phyloP scores from a whole-genome alignment of 2,329 filamentous ascomycete genomes.

The Phyllosticta citribraziliensis region DNA sequence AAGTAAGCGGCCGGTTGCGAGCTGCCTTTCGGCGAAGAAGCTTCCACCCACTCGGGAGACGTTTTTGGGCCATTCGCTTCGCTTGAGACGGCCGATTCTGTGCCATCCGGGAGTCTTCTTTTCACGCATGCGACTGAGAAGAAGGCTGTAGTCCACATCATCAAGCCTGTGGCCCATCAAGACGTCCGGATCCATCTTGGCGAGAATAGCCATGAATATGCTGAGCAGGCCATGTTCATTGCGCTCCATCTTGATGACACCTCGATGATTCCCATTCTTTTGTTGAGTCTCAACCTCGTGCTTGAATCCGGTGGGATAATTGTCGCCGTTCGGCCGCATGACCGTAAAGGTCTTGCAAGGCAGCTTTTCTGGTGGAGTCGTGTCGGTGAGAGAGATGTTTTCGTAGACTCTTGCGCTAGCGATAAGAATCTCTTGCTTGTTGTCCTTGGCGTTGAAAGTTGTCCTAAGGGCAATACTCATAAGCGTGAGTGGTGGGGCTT shows the following conservation, averaged over 20 bases:
- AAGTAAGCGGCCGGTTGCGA: slow-evolving; percentile 79
- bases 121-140: slow-evolving; percentile 77
- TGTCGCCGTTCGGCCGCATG: slow-evolving; percentile 66
- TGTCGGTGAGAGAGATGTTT: slow-evolving; percentile 77
- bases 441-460: slow-evolving; percentile 78
- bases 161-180: slow-evolving; percentile 93
- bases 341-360: slow-evolving; percentile 86
- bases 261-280: slow-evolving; percentile 48
- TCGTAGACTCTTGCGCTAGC: slow-evolving; percentile 91
- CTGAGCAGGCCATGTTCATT: slow-evolving; percentile 77
- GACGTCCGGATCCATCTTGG: slow-evolving; percentile 84
- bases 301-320: slow-evolving; percentile 83
- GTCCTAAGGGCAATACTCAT: slow-evolving; percentile 92
- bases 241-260: slow-evolving; percentile 70
- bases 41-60: slow-evolving; percentile 79
- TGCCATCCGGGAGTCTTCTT: slow-evolving; percentile 94
- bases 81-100: slow-evolving; percentile 75
- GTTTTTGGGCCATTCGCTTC: slow-evolving; percentile 75
- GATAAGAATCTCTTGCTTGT: slow-evolving; percentile 91
- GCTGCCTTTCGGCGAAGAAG: slow-evolving; percentile 85
- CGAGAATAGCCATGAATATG: slow-evolving; percentile 81
- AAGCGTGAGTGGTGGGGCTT: slow-evolving; percentile 80
- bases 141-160: slow-evolving; percentile 87
- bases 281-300: slow-evolving; percentile 46
- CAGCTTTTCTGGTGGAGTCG: slow-evolving; percentile 77